Conservation (phyloP, 805 yeast species). For the Hermanozyma aechmeae region DNA sequence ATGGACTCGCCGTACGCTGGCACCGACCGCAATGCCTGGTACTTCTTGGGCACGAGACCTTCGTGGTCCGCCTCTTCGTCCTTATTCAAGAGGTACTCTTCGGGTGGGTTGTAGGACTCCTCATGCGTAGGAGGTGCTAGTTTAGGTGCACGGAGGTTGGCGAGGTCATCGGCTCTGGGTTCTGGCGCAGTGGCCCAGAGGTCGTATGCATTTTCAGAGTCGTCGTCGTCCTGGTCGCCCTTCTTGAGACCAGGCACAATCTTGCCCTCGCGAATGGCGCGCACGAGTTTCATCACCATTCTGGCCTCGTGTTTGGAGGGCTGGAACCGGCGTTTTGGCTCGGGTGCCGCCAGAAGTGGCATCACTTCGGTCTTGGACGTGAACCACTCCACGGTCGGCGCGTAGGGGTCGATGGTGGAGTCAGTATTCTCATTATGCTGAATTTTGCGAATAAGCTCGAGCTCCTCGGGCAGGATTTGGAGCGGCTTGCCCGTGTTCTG, state of each 20-base stretch:
- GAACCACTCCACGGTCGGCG: conserved; percentile 94
- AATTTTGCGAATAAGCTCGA: conserved; percentile 78
- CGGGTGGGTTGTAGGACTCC: conserved; percentile 96
- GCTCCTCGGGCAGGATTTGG: conserved; percentile 78
- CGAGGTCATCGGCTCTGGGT: conserved; percentile 57
- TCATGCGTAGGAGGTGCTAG: conserved; percentile 93
- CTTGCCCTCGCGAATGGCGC: conserved; percentile 94
- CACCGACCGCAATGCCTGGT: conserved; percentile 73
- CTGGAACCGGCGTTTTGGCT: conserved; percentile 93
- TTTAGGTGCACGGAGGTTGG: conserved; percentile 93
- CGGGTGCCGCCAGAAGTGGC: conserved; percentile 92
- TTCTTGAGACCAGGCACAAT: conserved; percentile 66
- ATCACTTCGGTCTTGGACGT: conserved; percentile 73
- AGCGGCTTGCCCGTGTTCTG: conserved; percentile 78
- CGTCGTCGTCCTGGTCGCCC: conserved; percentile 43
- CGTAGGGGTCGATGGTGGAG: conserved; percentile 76
- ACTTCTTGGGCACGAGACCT: conserved; percentile 77
- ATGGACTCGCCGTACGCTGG: conserved; percentile 85
- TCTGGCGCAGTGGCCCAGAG: conserved; percentile 73
- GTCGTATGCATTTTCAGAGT: conserved; percentile 48
- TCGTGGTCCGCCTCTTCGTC: conserved; percentile 78
- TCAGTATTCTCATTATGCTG: conserved; percentile 81
- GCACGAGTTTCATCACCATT: conserved; percentile 90
- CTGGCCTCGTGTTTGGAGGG: conserved; percentile 97
- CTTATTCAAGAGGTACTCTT: conserved; percentile 73